Evolutionary conservation across 306 rosid species (phyloP), one percentile per base, ranked within the genome.

Genomic region (Senna tora): DNA sequence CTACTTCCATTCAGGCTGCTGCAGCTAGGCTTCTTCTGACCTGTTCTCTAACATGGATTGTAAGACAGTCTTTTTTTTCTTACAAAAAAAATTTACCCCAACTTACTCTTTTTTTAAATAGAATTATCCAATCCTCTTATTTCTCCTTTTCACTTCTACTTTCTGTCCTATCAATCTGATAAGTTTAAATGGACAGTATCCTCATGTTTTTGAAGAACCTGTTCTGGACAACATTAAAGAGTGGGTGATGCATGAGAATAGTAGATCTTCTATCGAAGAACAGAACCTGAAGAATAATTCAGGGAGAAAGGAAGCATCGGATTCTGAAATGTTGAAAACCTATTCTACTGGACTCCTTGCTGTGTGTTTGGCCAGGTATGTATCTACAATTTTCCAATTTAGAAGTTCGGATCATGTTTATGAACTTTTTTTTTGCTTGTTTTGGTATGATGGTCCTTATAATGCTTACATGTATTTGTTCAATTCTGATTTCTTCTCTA

Each of bases 321-420:
- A 89, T 84, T 86, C 82, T 65, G 96, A 91, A 85, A 91, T 95
- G 97, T 78, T 88, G 82, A 88, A 82, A 83, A 87, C 97, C 71
- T 95, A 88, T 85, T 82, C 99, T 45, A 89, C 97, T 2, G 99
- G 96, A 70, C 93, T 92, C 52, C 93, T 95, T 81, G 96, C 96
- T 22, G 88, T 88, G 79, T 89, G 92, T 81, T 83, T 95, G 79
- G 22, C 75, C 1, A 86, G 92, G 99, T 95, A 95, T 64, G 84
- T 58, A 52, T 10, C 33, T 77, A 9, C 25, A 19, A 10, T 55
- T 47, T 55, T 62, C 0, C 14, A 6, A 25, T 2, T 51, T 28
- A 39, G 17, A 47, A 47, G 61, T 72, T 67, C 62, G 52, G 19
- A 66, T 52, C 42, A 5, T 22, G 45, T 56, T 15, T 54, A 12